These are phyloP conservation scores for Ogataea dorogensis DNA, from an alignment of 805 yeast species.

Conservation along the genomic window DNA sequence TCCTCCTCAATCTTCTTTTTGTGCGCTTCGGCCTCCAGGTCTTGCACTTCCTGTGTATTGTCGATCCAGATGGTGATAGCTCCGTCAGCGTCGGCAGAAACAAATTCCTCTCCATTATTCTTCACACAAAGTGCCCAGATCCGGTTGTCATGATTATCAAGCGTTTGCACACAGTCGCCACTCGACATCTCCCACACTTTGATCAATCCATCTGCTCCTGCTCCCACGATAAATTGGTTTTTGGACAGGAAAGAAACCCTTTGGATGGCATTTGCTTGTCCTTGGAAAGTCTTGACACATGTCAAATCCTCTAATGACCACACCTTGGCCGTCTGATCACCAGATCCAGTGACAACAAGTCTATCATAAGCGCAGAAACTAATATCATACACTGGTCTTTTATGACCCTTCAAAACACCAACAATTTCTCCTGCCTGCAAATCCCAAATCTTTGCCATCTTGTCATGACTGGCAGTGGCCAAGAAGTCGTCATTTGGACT, in stretches of 20 bases:
- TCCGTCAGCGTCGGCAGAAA: constrained; percentile 95
- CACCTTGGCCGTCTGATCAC: constrained; percentile 85
- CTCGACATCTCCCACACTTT: constrained; percentile 81
- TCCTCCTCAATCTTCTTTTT: constrained; percentile 76
- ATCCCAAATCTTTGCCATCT: constrained; percentile 89
- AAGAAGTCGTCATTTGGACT: constrained; percentile 87
- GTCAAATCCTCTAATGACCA: constrained; percentile 83
- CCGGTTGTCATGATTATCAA: constrained; percentile 89
- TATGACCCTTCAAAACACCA: constrained; percentile 85
- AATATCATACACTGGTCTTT: constrained; percentile 92
- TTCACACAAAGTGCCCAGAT: constrained; percentile 84
- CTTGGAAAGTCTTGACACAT: constrained; percentile 83
- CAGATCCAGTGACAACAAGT: constrained; percentile 77
- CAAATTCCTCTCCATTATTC: constrained; percentile 64
- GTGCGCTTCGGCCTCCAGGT: constrained; percentile 50
- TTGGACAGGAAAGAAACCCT: constrained; percentile 68
- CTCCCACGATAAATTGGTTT: constrained; percentile 65
- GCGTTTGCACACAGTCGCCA: constrained; percentile 79
- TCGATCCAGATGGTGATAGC: constrained; percentile 87
- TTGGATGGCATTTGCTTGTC: constrained; percentile 91
- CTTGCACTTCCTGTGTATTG: constrained; percentile 70
- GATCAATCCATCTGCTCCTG: constrained; percentile 94
- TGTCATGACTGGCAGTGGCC: constrained; percentile 94
- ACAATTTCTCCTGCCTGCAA: constrained; percentile 79
- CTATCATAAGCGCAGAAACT: constrained; percentile 79